A percentile compares a stretch with the other conserved stretches of the same genome.
Evolutionary conservation across 805 yeast genomes (phyloP).

Genomic region (Wickerhamiella azyma): DNA sequence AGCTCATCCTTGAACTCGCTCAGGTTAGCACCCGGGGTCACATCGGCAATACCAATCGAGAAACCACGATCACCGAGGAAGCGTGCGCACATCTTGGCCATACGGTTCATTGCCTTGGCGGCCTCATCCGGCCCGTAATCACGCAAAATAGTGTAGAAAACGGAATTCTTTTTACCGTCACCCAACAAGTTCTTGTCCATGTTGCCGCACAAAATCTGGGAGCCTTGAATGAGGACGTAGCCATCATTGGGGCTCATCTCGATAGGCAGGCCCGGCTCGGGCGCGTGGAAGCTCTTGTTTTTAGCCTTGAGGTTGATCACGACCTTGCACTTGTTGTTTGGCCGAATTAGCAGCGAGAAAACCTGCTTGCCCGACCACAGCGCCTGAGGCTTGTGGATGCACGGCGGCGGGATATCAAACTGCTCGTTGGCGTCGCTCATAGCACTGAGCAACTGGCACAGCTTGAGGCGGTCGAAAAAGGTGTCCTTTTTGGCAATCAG

Average conservation of each 20-base stretch:
- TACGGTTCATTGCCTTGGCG: constrained; percentile 90
- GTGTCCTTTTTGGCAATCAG: constrained; percentile 86
- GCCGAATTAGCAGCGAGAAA: constrained; percentile 73
- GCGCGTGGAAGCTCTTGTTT: constrained; percentile 77
- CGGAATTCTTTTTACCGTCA: constrained; percentile 96
- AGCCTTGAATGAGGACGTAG: constrained; percentile 77
- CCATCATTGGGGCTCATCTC: constrained; percentile 99
- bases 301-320: constrained; percentile 87
- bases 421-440: constrained; percentile 87
- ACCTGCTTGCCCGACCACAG: constrained; percentile 98
- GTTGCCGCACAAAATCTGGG: constrained; percentile 77
- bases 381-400: constrained; percentile 74
- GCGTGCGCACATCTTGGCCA: constrained; percentile 98
- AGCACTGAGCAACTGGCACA: constrained; percentile 75
- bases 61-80: constrained; percentile 90
- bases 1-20: constrained; percentile 66
- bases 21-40: constrained; percentile 77
- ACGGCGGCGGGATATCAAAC: constrained; percentile 91
- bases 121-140: constrained; percentile 97
- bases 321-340: constrained; percentile 64
- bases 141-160: constrained; percentile 84
- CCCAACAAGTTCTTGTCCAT: constrained; percentile 96
- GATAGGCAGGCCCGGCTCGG: constrained; percentile 52
- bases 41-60: constrained; percentile 94
- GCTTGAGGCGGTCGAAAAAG: constrained; percentile 75